Percentiles rank a stretch among this genome's conserved stretches.
Conservation (phyloP, 441 rosid species). For the Sinapis alba region DNA sequence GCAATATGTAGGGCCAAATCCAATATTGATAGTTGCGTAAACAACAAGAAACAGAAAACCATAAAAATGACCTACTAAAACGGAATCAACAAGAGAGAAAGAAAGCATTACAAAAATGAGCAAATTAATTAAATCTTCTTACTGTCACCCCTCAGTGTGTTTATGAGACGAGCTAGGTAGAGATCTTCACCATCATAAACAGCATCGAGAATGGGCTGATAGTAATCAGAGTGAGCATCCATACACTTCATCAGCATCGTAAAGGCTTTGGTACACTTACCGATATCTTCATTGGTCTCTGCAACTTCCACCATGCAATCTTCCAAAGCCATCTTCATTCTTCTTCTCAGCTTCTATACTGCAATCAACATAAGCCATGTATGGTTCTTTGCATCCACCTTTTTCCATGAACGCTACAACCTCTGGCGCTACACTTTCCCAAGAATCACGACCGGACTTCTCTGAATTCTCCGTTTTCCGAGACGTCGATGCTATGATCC, state of each 20-base stretch:
- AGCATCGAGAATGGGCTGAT: background rate
- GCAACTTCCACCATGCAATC: background rate
- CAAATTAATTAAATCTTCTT: background rate
- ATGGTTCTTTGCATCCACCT: background rate
- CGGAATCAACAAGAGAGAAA: background rate
- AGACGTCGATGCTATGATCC: too few relatives aligned
- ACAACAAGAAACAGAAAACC: background rate
- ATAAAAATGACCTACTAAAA: background rate
- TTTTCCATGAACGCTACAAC: background rate
- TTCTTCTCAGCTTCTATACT: background rate
- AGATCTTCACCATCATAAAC: background rate
- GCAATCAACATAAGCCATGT: background rate
- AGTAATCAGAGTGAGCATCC: background rate
- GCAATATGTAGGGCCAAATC: background rate
- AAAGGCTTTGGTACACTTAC: background rate
- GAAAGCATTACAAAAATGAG: background rate
- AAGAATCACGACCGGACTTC: background rate
- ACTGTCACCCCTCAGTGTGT: background rate
- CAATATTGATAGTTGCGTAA: background rate
- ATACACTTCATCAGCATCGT: background rate
- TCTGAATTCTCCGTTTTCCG: background rate
- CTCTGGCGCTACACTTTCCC: background rate
- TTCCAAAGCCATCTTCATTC: background rate
- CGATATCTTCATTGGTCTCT: background rate
- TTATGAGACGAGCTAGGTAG: background rate